Conservation (phyloP, 2,329 filamentous ascomycete genomes). For the Neonectria faginata region DNA sequence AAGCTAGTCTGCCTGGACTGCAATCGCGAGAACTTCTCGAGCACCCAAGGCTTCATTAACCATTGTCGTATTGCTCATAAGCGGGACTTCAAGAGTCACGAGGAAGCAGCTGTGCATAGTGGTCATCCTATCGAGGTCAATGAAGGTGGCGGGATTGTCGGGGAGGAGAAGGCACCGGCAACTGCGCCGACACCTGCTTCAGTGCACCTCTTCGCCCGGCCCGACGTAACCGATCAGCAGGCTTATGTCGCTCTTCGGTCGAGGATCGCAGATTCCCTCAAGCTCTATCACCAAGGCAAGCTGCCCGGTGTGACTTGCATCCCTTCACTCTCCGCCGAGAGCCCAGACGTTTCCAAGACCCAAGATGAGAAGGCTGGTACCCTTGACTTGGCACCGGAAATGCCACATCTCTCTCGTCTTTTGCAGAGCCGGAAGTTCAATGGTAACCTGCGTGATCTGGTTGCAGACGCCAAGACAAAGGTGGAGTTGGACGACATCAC, state of each 20-base stretch:
- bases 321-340: constrained; percentile 48
- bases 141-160: constrained; percentile 34
- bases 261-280: constrained; percentile 66
- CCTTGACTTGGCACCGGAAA: constrained; percentile 67
- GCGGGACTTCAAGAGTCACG: constrained; percentile 94
- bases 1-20: constrained; percentile 93
- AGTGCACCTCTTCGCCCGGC: constrained; percentile 52
- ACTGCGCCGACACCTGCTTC: constrained; percentile 11
- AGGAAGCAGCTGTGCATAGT: constrained; percentile 89
- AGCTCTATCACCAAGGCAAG: constrained; percentile 64
- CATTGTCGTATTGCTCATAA: constrained; percentile 97
- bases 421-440: constrained; percentile 71
- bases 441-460: constrained; percentile 69
- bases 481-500: constrained; percentile 62
- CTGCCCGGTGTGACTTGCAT: constrained; percentile 61
- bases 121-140: constrained; percentile 79
- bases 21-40: constrained; percentile 90
- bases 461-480: constrained; percentile 69
- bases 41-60: constrained; percentile 99
- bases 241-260: constrained; percentile 62
- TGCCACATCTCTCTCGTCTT: constrained; percentile 75
- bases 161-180: constrained; percentile 44
- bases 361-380: constrained; percentile 32
- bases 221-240: constrained; percentile 65
- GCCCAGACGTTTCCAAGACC: constrained; percentile 13